These are phyloP conservation scores for Vitrella brassicaformis DNA, from an alignment of 73 alveolate species.

Conservation along the genomic window DNA sequence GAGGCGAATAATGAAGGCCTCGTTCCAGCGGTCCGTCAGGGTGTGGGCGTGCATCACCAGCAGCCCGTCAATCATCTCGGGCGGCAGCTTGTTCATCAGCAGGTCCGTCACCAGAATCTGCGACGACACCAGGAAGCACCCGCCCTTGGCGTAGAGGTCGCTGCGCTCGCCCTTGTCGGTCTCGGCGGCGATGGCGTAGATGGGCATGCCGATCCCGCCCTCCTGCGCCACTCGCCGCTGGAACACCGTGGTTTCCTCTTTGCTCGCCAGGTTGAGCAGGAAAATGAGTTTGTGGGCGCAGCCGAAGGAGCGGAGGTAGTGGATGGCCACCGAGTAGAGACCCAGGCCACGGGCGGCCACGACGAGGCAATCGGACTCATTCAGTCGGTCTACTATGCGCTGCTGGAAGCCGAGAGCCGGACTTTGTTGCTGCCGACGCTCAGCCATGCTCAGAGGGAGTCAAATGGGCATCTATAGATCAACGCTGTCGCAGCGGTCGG, in stretches of 20 bases:
- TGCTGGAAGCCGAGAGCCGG: no score
- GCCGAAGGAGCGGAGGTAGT: not conserved
- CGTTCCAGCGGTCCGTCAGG: not conserved
- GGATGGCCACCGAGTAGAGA: not conserved
- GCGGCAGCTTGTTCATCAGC: not conserved
- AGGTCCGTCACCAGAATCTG: not conserved
- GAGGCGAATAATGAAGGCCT: not conserved
- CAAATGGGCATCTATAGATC: no score
- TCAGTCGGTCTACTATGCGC: no score
- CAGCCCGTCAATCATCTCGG: not conserved
- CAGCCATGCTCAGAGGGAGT: no score
- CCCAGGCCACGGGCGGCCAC: not conserved
- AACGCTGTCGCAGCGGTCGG: no score
- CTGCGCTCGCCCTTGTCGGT: not conserved
- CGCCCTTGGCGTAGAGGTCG: not conserved
- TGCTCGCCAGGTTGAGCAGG: not conserved
- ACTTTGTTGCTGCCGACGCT: no score
- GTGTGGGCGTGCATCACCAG: not conserved
- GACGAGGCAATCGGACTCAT: not conserved
- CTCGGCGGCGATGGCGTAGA: not conserved
- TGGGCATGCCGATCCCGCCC: not conserved
- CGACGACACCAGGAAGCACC: not conserved
- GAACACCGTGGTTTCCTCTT: not conserved
- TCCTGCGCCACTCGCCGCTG: not conserved
- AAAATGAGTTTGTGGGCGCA: not conserved